Base-by-base conservation (phyloP, 768 basidiomycete genomes). In the Trametopsis cervina region DNA sequence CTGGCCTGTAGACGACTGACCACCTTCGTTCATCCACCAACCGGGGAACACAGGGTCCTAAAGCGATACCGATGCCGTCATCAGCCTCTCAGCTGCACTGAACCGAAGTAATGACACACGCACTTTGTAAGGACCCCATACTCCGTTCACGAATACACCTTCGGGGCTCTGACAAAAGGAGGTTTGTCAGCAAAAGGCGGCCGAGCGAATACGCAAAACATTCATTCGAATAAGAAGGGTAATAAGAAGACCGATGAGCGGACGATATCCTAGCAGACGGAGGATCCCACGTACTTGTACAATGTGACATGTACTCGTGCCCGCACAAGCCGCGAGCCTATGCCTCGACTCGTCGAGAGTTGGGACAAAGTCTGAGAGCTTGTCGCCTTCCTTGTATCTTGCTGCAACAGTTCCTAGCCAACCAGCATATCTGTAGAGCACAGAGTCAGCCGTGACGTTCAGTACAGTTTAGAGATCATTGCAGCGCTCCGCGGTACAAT, bases 21-120 rank as follows among this genome's bases (percentile, higher is more conserved):
- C 96, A 33, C 95, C 96, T 67, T 99, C 96, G 60, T 94, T 99
- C 92, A 97, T 96, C 96, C 95, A 99, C 85, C 90, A 94, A 15
- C 85, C 91, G 37, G 83, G 83, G 68, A 97, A 93, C 25, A 94
- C 76, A 4, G 91, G 83, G 60, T 97, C 85, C 80, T 89, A 18
- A 11, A 6, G n/a, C n/a, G n/a, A n/a, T n/a, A n/a, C n/a, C n/a
- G n/a, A n/a, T n/a, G n/a, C n/a, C n/a, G n/a, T n/a, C n/a, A n/a
- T n/a, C n/a, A n/a, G n/a, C n/a, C n/a, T n/a, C n/a, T n/a, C n/a
- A n/a, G n/a, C n/a, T n/a, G n/a, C n/a, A n/a, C n/a, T n/a, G n/a
- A n/a, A n/a, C n/a, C n/a, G n/a, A n/a, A n/a, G n/a, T n/a, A n/a
- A n/a, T n/a, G n/a, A n/a, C n/a, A n/a, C 9, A 20, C 61, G 56